Conservation (phyloP, 2,329 filamentous ascomycete species). For the Monosporascus sp. region DNA sequence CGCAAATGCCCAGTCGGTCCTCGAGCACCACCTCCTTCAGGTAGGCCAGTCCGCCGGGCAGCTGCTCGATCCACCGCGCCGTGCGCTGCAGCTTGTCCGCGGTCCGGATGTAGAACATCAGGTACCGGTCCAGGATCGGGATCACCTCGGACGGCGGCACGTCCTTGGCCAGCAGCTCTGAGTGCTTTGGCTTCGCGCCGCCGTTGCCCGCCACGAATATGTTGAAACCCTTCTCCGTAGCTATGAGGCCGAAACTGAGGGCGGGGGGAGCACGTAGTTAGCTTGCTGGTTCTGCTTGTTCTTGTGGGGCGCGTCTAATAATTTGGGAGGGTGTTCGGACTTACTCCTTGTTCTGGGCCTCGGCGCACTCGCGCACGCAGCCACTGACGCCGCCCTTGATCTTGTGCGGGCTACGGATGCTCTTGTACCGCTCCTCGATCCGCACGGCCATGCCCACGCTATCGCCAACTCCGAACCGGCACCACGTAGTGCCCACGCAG, state of each 20-base stretch:
- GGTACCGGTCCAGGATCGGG: conserved; percentile 78
- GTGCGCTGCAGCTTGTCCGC: conserved; percentile 87
- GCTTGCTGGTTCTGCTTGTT: conserved; percentile 43
- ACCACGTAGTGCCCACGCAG: conserved; percentile 89
- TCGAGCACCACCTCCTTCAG: conserved; percentile 77
- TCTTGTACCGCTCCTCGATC: conserved; percentile 87
- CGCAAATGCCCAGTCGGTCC: conserved; percentile 81
- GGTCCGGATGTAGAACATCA: conserved; percentile 91
- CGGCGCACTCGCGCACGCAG: conserved; percentile 88
- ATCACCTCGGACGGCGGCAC: conserved; percentile 78
- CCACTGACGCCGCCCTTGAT: conserved; percentile 87
- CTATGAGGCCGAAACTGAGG: conserved; percentile 76
- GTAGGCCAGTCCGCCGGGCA: conserved; percentile 80
- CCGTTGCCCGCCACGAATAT: conserved; percentile 88
- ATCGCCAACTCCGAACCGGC: conserved; percentile 81
- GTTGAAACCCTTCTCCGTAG: conserved; percentile 90
- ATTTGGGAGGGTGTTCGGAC: conserved; percentile 19
- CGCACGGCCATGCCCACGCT: conserved; percentile 87
- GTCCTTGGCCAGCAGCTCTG: conserved; percentile 79
- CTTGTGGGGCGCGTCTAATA: conserved; percentile 43
- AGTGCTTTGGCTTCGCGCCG: conserved; percentile 77
- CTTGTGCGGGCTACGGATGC: conserved; percentile 83
- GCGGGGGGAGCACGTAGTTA: background rate
- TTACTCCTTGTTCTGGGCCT: conserved; percentile 87
- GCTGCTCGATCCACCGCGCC: conserved; percentile 77